These are phyloP conservation scores for Mortierella sp. DNA, from an alignment of 371 early-diverging fungal genomes.

Conservation along the genomic window DNA sequence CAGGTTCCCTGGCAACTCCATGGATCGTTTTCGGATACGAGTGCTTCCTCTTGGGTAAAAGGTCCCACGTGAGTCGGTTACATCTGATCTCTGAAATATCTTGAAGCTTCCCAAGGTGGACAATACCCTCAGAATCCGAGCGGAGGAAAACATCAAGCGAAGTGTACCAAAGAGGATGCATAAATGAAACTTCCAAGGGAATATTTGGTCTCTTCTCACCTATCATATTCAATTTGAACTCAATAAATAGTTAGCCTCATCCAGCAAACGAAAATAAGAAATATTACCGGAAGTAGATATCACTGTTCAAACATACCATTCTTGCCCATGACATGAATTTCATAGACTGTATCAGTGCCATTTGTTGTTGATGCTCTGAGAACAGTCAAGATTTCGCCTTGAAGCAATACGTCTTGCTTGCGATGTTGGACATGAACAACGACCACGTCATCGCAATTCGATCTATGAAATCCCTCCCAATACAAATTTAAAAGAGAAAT, in stretches of 20 bases:
- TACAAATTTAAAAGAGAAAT: neutral
- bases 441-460: conserved; percentile 5
- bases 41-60: conserved; percentile 7
- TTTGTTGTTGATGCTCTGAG: conserved; percentile 29
- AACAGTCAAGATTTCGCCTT: conserved; percentile 44
- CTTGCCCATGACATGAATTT: conserved; percentile 60
- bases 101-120: conserved; percentile 58
- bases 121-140: conserved; percentile 60
- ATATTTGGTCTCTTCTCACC: conserved; percentile 58
- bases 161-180: conserved; percentile 39
- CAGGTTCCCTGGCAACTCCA: conserved; percentile 43
- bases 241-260: too few relatives aligned
- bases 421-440: conserved; percentile 6
- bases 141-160: conserved; percentile 39
- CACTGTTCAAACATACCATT: conserved; percentile 57
- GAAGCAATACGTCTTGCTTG: conserved; percentile 25
- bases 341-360: conserved; percentile 38
- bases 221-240: conserved; percentile 6
- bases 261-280: too few relatives aligned
- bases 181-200: conserved; percentile 53
- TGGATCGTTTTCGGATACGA: conserved; percentile 30
- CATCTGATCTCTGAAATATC: conserved; percentile 33
- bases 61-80: conserved; percentile 17
- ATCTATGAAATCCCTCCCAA: neutral
- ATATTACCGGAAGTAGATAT: neutral